Base-by-base conservation (phyloP, 345 rosid genomes). In the Laguncularia racemosa region DNA sequence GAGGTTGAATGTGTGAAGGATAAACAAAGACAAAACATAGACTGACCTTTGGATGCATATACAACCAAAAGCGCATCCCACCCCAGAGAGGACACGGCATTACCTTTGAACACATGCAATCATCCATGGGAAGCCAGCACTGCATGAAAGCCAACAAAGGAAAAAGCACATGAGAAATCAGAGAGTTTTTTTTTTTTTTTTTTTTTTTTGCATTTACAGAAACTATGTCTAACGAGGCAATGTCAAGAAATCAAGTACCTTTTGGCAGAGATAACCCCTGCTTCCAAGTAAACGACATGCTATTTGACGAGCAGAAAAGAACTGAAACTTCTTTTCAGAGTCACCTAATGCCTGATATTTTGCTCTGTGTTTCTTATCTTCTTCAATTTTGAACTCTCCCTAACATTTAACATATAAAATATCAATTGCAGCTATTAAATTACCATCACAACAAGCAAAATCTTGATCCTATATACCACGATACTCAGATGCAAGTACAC, bases 121-220 rank as follows among this genome's bases (percentile, higher is more conserved):
- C 99, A 66, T 85, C 96, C 78, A 72, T 53, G 59, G 97, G 82
- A 79, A 93, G 96, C 96, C 99, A 93, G 64, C 99, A 89, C 97
- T 93, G 84, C 68, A 75, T 62, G 64, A 64, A 40, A 44, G 44
- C 55, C 14, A 26, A 20, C 44, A n/a, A 13, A 20, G 10, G n/a
- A 40, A 18, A 14, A n/a, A 26, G 20, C 33, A 16, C 26, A 46
- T 45, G 20, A 18, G 23, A 46, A 46, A 12, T n/a, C 6, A 33
- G 40, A 33, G 40, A 33, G 40, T 33, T 16, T 44, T 16, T n/a
- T n/a, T n/a, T n/a, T n/a, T n/a, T n/a, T n/a, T 33, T 16, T 44
- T 16, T n/a, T n/a, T n/a, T n/a, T 26, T 52, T 38, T 43, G 44
- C 9, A 26, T 1, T 12, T 20, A 52, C 6, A n/a, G 38, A 33